A percentile compares a stretch with the other conserved stretches of the same genome.
Conservation (phyloP, 2,329 filamentous ascomycete species). For the Bipolaris zeicola region DNA sequence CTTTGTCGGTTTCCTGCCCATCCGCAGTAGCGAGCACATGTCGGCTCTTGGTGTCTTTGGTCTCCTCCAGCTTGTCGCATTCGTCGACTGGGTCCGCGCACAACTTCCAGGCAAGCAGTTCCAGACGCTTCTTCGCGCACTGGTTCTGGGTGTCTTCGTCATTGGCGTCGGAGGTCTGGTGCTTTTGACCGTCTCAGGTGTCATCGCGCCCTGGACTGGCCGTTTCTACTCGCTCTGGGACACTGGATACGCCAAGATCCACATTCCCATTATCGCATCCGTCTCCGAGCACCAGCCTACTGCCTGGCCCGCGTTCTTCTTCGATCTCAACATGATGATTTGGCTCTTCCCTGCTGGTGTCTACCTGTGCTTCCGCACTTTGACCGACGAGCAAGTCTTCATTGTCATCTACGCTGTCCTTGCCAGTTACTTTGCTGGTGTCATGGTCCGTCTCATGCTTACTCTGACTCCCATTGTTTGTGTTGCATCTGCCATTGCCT, state of each 20-base stretch:
- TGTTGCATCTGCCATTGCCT: constrained; percentile 85
- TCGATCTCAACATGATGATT: constrained; percentile 96
- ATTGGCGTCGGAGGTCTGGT: constrained; percentile 78
- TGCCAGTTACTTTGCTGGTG: constrained; percentile 96
- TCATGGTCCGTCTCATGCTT: constrained; percentile 99
- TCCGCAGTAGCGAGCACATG: constrained; percentile 98
- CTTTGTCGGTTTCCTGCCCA: constrained; percentile 95
- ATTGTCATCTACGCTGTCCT: constrained; percentile 96
- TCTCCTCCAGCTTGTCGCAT: constrained; percentile 88
- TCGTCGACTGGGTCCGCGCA: constrained; percentile 87
- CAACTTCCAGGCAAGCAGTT: constrained; percentile 92
- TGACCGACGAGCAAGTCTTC: constrained; percentile 96
- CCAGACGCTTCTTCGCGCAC: constrained; percentile 80
- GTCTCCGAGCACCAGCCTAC: constrained; percentile 99
- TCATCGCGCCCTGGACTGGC: constrained; percentile 96
- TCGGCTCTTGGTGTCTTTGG: constrained; percentile 94
- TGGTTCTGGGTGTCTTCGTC: constrained; percentile 75
- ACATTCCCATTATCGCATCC: constrained; percentile 99
- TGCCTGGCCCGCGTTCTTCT: constrained; percentile 99
- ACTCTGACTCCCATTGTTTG: constrained; percentile 96
- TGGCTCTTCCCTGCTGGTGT: constrained; percentile 99
- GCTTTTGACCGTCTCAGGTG: constrained; percentile 79
- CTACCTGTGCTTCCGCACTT: constrained; percentile 94
- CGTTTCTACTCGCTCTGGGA: constrained; percentile 99
- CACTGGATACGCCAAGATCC: constrained; percentile 97